Base-by-base conservation (phyloP, 2,329 filamentous ascomycete species). In the Cercospora nicotianae region DNA sequence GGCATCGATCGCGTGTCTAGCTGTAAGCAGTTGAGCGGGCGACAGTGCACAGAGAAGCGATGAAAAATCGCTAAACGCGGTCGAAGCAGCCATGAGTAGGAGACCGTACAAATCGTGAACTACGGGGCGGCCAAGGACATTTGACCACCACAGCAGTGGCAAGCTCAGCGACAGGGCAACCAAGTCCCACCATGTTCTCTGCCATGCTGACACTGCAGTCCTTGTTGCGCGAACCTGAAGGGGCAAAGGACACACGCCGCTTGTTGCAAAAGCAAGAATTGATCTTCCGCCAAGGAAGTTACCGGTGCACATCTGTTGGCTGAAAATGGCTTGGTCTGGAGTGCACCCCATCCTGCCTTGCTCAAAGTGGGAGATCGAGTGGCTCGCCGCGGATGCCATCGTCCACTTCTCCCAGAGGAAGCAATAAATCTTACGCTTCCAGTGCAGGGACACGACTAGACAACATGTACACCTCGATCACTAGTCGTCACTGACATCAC, bases 141-240 rank as follows among this genome's bases (percentile, higher is more conserved):
- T 58, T 58, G 51, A 39, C 62, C 51, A 55, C 26, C 51, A 36
- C 62, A 30, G 53, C 36, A 42, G 51, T 36, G 31, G 62, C 62
- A 57, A 28, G 61, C 18, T 33, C 31, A 45, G 53, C 48, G 55
- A 55, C 65, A 64, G 65, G 65, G 65, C 61, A 64, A 39, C 42
- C 33, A 31, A 67, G 55, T 60, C 53, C 58, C 58, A 45, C 55
- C 57, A 64, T 67, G 65, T 45, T 67, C 61, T 64, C 58, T 60
- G 65, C 65, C 62, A 64, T 63, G 65, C 65, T 64, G 62, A 67
- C 65, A 67, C 53, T 57, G 48, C 60, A 53, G 48, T 59, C 62
- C 48, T 60, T 31, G 51, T 58, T 67, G 65, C 60, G 65, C 65
- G 65, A 60, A 67, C 60, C 65, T 51, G 53, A 57, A 60, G 12